phyloP scores from a whole-genome alignment of 2,329 filamentous ascomycete species.

The Didymella pinodella region DNA sequence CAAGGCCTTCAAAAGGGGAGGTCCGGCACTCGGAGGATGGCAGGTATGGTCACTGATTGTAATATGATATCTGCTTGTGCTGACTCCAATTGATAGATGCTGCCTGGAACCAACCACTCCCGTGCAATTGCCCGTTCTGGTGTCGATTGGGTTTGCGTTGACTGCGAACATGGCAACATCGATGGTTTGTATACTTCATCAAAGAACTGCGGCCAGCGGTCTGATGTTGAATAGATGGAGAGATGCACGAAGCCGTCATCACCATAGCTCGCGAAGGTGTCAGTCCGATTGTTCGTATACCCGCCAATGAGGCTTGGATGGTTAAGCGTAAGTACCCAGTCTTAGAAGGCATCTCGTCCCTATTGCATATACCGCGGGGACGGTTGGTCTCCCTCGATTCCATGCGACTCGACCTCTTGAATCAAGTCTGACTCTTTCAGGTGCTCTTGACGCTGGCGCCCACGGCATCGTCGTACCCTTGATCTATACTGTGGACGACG shows the following conservation, averaged over 20 bases:
- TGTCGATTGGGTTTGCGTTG: constrained; percentile 64
- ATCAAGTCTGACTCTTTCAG: constrained; percentile 30
- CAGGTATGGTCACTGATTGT: constrained; percentile 52
- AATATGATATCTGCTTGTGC: neutral
- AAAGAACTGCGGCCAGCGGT: neutral
- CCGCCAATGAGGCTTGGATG: constrained; percentile 68
- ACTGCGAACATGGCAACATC: constrained; percentile 65
- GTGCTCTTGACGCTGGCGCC: constrained; percentile 66
- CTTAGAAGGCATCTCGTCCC: neutral
- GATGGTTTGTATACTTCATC: constrained; percentile 49
- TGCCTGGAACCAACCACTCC: constrained; percentile 63
- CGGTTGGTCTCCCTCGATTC: neutral
- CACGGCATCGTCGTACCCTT: constrained; percentile 66
- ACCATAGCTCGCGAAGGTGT: constrained; percentile 56
- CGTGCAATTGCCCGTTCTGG: constrained; percentile 62
- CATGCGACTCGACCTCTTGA: neutral
- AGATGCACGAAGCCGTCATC: constrained; percentile 65
- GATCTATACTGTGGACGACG: constrained; percentile 62
- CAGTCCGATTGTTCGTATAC: constrained; percentile 58
- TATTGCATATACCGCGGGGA: neutral
- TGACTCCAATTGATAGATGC: constrained; percentile 45
- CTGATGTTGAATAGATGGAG: constrained; percentile 49
- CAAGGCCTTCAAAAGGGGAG: constrained; percentile 59
- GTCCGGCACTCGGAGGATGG: constrained; percentile 64
- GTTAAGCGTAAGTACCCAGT: constrained; percentile 59